A percentile compares a stretch with the other conserved stretches of the same genome.
Conservation (phyloP, 108 stramenopile genomes). For the Skeletonema marinoi region DNA sequence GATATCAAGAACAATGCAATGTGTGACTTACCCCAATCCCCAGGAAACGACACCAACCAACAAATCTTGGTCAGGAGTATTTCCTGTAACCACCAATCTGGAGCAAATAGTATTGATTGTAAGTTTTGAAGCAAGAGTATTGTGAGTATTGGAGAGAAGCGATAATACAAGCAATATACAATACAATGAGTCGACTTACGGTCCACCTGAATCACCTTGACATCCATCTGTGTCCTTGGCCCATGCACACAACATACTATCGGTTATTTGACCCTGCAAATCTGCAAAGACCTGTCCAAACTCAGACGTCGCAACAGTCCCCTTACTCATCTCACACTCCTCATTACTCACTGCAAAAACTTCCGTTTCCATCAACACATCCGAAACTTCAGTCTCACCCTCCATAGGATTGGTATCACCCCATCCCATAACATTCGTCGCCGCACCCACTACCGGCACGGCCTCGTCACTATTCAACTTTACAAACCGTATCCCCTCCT, state of each 20-base stretch:
- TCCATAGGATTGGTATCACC: constrained; percentile 22
- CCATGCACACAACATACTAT: constrained; percentile 46
- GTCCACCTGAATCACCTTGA: constrained; percentile 32
- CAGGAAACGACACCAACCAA: constrained; percentile 52
- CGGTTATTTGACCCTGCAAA: constrained; percentile 20
- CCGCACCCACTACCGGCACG: constrained; percentile 1
- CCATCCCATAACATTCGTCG: constrained; percentile 42
- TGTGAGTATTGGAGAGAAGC: too few species aligned
- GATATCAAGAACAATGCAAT: neutral
- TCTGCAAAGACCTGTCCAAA: constrained; percentile 5
- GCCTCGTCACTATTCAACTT: constrained; percentile 14
- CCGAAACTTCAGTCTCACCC: neutral
- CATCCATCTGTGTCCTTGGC: constrained; percentile 17
- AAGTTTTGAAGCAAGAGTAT: neutral
- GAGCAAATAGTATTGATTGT: neutral
- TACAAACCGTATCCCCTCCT: neutral
- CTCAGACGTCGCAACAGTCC: neutral
- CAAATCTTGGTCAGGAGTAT: constrained; percentile 30
- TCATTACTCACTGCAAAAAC: constrained; percentile 31
- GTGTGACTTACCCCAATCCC: constrained; percentile 23
- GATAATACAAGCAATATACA: too few species aligned
- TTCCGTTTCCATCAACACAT: constrained; percentile 32
- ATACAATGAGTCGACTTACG: too few species aligned
- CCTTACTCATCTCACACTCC: constrained; percentile 13
- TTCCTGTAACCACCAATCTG: constrained; percentile 21